Base-by-base conservation (phyloP, 805 yeast genomes). In the Kluyveromyces aestuarii region DNA sequence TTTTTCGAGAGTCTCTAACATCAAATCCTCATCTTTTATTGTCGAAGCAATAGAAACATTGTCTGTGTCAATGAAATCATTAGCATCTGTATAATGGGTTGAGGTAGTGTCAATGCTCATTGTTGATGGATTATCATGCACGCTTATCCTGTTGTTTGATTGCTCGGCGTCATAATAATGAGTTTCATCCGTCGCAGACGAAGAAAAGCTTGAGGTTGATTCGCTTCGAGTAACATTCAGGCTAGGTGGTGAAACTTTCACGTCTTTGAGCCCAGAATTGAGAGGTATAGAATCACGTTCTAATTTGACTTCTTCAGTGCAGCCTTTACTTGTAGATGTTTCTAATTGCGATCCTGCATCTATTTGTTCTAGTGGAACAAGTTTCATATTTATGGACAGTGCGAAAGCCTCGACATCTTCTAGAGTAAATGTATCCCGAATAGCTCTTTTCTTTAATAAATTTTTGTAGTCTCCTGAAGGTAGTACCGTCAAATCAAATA, bases 401-500 rank as follows among this genome's bases (percentile, higher is more conserved):
- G 76, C 76, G 41, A 60, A 57, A 17, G 57, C 55, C 41, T 62
- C 59, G 17, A 73, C 46, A 14, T 62, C 66, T 1, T 62, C 69
- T 43, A 61, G 61, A 9, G 64, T 54, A 19, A 62, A 27, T 6
- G 55, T 55, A n/a, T 58, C 58, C 17, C 49, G 51, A 18, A 37
- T 37, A 42, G 51, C 52, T 43, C 58, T 61, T 16, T 56, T 62
- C 40, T 61, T 64, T 45, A 72, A 50, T 19, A 74, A 55, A 1
- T 57, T 47, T 43, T 61, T 63, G 53, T 72, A 75, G 48, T 75
- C 80, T 0, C 72, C 76, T 6, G 61, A 53, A 1, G 79, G 70
- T 40, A 77, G 52, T 1, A 76, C 72, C 2, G 72, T 66, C 45
- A 77, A 57, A 8, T 72, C 71, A 53, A 72, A 72, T 14, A 61